These are phyloP conservation scores for Microthyrium microscopicum DNA, from an alignment of 2,329 filamentous ascomycete species.

Conservation along the genomic window DNA sequence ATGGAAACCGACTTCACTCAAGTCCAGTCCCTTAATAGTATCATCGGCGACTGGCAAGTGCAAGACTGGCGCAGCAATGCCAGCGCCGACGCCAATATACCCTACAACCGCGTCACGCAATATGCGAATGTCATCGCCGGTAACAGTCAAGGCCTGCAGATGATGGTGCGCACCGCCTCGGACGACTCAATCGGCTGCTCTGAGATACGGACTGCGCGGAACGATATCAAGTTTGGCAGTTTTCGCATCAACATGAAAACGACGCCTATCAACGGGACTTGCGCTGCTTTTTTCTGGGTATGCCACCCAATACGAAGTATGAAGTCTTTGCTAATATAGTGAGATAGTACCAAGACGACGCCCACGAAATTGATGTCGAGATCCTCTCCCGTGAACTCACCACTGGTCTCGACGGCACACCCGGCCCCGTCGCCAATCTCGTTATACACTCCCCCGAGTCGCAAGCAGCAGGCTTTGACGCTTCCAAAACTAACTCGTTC, in stretches of 20 bases:
- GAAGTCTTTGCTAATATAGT: conserved; percentile 8
- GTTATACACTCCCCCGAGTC: conserved; percentile 55
- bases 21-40: conserved; percentile 31
- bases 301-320: neutral
- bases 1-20: conserved; percentile 56
- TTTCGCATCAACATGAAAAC: conserved; percentile 53
- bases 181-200: conserved; percentile 41
- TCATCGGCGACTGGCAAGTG: conserved; percentile 45
- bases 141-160: conserved; percentile 19
- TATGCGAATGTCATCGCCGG: conserved; percentile 28
- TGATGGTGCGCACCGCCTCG: conserved; percentile 21
- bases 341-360: conserved; percentile 56
- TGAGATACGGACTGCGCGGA: conserved; percentile 44
- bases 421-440: conserved; percentile 43
- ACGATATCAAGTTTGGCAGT: conserved; percentile 52
- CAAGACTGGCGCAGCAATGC: too few relatives aligned
- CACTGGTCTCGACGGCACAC: conserved; percentile 33
- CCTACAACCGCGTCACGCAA: conserved; percentile 29
- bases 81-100: conserved; percentile 23
- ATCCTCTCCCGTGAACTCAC: conserved; percentile 54
- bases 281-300: conserved; percentile 68
- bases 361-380: conserved; percentile 68
- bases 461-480: conserved; percentile 42
- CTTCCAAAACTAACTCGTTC: conserved; percentile 42
- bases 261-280: conserved; percentile 46